Base-by-base conservation (phyloP, 2,329 filamentous ascomycete genomes). In the Chrysosphaeria jannelii region DNA sequence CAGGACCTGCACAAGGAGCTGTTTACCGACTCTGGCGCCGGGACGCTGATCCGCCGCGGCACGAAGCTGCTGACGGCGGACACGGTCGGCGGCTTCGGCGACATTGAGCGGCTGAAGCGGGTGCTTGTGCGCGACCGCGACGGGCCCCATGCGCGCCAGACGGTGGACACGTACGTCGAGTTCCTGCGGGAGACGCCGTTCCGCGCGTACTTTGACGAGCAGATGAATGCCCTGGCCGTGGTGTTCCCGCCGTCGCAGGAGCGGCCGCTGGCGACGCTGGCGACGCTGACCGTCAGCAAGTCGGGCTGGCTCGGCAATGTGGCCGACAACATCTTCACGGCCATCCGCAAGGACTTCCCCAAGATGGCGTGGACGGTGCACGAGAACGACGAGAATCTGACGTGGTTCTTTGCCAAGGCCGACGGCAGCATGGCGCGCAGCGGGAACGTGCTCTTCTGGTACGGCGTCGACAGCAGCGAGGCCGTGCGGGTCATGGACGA, bases 401-500 rank as follows among this genome's bases (percentile, higher is more conserved):
- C 76, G 8, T 93, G 81, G 85, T 91, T 93, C 53, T 88, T 89
- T 34, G 79, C 90, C 46, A 90, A 90, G 55, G 71, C 81, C 7
- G 78, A 91, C 35, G 81, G 85, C 27, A 90, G 75, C 44, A 59
- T 91, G 36, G 75, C 70, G 30, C 64, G 67, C 26, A 65, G 75
- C 34, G 76, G 76, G 28, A 75, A 79, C 38, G 75, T 91, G 19
- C 66, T 93, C 38, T 93, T 93, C 54, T 93, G 81, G 72, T 90
- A 88, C 43, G 79, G 79, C 24, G 63, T 85, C 28, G 66, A 65
- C 25, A 64, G 68, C 15, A 65, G 75, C 24, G 72, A 89, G 41
- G 69, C 91, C 12, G 65, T 68, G 35, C 58, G 72, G 32, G 54
- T 90, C 33, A 78, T 90, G 48, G 61, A 67, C 34, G 74, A 88